These are phyloP conservation scores for Hymenoscyphus occultus DNA, from an alignment of 2,329 filamentous ascomycete genomes.

Conservation along the genomic window DNA sequence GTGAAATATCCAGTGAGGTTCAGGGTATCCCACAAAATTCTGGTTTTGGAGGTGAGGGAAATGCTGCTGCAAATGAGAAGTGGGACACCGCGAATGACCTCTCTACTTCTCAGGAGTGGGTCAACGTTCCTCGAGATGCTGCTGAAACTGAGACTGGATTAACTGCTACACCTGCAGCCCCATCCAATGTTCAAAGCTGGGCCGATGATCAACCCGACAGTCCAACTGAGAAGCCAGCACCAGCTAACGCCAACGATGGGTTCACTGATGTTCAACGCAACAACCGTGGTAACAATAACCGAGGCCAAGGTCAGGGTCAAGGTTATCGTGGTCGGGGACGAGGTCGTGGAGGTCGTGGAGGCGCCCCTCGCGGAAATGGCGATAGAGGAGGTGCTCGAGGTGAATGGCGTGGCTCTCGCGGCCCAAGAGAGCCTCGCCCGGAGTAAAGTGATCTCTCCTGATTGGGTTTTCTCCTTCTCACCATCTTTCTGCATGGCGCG, in stretches of 20 bases:
- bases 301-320: constrained; percentile 45
- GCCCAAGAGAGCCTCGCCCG: constrained; percentile 18
- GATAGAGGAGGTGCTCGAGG: constrained; percentile 18
- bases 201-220: constrained; percentile 72
- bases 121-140: constrained; percentile 69
- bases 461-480: neutral
- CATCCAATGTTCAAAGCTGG: constrained; percentile 67
- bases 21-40: constrained; percentile 48
- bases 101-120: constrained; percentile 37
- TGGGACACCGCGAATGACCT: constrained; percentile 52
- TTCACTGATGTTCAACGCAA: constrained; percentile 69
- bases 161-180: constrained; percentile 52
- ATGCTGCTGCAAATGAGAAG: constrained; percentile 61
- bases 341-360: constrained; percentile 47
- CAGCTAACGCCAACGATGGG: constrained; percentile 55
- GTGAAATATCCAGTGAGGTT: constrained; percentile 38
- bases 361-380: constrained; percentile 37
- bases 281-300: constrained; percentile 5
- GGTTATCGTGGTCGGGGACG: constrained; percentile 50
- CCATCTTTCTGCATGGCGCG: constrained; percentile 8
- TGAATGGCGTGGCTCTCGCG: constrained; percentile 11
- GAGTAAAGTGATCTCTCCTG: constrained; percentile 24
- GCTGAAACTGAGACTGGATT: constrained; percentile 69
- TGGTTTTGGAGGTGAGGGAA: constrained; percentile 47
- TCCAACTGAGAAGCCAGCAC: constrained; percentile 37